phyloP scores from a whole-genome alignment of 2,329 filamentous ascomycete genomes.

The Colletotrichum graminicola region DNA sequence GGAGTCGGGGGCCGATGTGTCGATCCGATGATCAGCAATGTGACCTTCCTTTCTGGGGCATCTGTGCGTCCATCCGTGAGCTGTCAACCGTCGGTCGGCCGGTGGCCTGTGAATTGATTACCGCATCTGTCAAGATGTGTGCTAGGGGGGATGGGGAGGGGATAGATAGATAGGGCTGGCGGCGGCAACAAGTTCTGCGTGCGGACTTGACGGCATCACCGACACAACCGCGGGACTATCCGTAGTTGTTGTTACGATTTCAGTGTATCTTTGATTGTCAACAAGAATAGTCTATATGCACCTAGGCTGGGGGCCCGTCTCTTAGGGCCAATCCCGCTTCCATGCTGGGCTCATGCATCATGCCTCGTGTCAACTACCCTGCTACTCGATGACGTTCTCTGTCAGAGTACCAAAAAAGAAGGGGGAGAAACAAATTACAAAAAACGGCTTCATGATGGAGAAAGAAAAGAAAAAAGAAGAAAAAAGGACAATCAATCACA shows the following conservation, averaged over 20 bases:
- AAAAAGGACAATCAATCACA: neutral
- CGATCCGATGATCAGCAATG: conserved; percentile 32
- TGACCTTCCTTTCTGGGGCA: conserved; percentile 32
- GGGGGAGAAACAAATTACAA: neutral
- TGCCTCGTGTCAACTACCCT: conserved; percentile 31
- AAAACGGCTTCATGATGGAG: neutral
- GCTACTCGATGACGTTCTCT: conserved; percentile 19
- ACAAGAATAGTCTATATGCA: conserved; percentile 38
- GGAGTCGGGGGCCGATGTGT: conserved; percentile 9
- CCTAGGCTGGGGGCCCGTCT: conserved; percentile 27
- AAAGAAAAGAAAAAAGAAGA: neutral
- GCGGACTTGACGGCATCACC: neutral
- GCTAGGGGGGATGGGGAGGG: no score
- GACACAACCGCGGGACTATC: neutral
- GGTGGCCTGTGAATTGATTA: neutral
- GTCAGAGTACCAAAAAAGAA: conserved; percentile 1
- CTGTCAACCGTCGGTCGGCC: neutral
- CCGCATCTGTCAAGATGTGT: neutral
- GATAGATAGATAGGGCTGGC: no score
- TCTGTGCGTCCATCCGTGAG: neutral
- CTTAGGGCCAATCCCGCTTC: conserved; percentile 35
- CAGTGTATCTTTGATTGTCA: neutral
- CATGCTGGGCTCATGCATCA: conserved; percentile 36
- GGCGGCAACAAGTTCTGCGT: neutral
- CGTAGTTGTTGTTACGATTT: no score